Evolutionary conservation across 345 rosid genomes (phyloP).

Genomic region (Lepidium didymum): DNA sequence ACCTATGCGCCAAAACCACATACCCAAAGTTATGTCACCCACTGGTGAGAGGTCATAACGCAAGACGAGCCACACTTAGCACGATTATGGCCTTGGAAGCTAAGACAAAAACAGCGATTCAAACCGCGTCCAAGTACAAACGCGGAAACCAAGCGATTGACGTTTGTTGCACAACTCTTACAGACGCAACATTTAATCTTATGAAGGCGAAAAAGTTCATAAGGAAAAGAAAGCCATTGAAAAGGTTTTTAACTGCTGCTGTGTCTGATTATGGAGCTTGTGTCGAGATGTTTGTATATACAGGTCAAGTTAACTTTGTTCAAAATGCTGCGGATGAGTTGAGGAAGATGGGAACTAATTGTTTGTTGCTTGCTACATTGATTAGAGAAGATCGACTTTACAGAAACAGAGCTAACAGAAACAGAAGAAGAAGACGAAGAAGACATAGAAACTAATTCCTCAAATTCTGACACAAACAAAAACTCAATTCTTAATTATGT

Average conservation of each 20-base stretch:
- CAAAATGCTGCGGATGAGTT: conserved; percentile 22
- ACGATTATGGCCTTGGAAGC: conserved; percentile 8
- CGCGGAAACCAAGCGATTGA: not conserved
- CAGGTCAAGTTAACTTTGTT: conserved; percentile 17
- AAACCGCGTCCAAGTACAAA: not conserved
- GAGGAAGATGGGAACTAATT: conserved; percentile 23
- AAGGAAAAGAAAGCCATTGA: not conserved
- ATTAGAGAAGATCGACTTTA: conserved; percentile 6
- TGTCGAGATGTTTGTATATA: conserved; percentile 3
- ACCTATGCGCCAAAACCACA: conserved; percentile 16
- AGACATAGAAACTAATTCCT: not conserved
- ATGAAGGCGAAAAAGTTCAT: conserved; percentile 6
- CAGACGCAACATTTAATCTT: conserved; percentile 17
- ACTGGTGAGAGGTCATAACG: conserved; percentile 2
- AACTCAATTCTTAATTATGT: not conserved
- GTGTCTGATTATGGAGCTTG: conserved; percentile 27
- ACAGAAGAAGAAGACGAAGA: not conserved
- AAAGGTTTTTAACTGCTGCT: conserved; percentile 16
- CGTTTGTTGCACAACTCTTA: conserved; percentile 8
- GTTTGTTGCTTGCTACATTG: conserved; percentile 23
- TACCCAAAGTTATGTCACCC: conserved; percentile 21
- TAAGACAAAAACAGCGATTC: conserved; percentile 4
- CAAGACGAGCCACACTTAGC: conserved; percentile 18
- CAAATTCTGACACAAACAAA: not conserved
- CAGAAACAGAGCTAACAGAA: not conserved